Evolutionary conservation across 2,329 filamentous ascomycete species (phyloP).

Genomic region (Verticillium albo-atrum): DNA sequence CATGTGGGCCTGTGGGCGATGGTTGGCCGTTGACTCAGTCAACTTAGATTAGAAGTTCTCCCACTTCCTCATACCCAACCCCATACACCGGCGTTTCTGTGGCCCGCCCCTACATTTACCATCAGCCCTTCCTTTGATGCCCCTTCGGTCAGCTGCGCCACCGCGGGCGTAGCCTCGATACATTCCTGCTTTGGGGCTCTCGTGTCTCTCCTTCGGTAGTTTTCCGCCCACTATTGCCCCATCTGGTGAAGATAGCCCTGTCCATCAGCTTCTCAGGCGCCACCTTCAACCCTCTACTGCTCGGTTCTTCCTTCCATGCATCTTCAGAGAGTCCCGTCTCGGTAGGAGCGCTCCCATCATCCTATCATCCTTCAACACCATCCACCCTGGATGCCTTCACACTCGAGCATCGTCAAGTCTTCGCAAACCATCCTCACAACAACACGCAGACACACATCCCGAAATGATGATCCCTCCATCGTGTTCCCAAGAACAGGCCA

Average conservation of each 20-base stretch:
- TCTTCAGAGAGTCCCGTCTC: slow-evolving; percentile 33
- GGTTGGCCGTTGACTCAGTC: slow-evolving; percentile 3
- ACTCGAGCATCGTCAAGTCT: background rate
- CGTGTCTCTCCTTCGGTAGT: slow-evolving; percentile 26
- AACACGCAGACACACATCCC: too few species aligned
- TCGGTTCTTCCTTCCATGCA: slow-evolving; percentile 35
- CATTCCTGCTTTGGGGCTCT: slow-evolving; percentile 28
- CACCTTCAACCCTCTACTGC: slow-evolving; percentile 21
- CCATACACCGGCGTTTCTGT: slow-evolving; percentile 1
- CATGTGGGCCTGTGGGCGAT: background rate
- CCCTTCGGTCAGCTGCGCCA: slow-evolving; percentile 4
- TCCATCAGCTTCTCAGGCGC: slow-evolving; percentile 12
- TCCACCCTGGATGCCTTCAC: slow-evolving; percentile 10
- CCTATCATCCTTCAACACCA: slow-evolving; percentile 13
- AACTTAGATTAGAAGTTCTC: slow-evolving; percentile 11
- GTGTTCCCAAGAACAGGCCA: too few species aligned
- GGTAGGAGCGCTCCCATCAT: slow-evolving; percentile 15
- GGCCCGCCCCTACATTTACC: slow-evolving; percentile 1
- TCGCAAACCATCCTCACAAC: background rate
- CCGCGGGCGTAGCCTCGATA: slow-evolving; percentile 14
- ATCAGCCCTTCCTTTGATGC: slow-evolving; percentile 5
- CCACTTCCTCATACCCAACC: slow-evolving; percentile 6
- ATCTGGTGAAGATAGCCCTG: slow-evolving; percentile 9
- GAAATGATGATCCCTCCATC: too few species aligned
- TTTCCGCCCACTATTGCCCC: slow-evolving; percentile 13